Percentiles rank a stretch among this genome's conserved stretches.
These are phyloP conservation scores for Candida namnaoensis DNA, from an alignment of 805 yeast genomes.

Conservation along the genomic window DNA sequence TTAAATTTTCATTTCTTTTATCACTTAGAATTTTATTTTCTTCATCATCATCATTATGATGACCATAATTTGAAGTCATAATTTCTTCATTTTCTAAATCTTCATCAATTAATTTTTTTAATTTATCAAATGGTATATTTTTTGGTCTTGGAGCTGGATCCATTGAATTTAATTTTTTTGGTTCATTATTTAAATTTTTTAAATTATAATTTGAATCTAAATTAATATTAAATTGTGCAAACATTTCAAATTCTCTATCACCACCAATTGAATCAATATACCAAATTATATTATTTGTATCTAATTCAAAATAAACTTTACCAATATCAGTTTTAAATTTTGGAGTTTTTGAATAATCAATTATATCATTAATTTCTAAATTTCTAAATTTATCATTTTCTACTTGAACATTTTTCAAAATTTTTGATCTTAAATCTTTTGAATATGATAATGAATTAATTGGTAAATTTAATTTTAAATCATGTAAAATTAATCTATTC, in stretches of 20 bases:
- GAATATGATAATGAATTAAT: conserved; percentile 31
- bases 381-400: conserved; percentile 8
- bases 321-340: conserved; percentile 70
- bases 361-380: conserved; percentile 18
- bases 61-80: conserved; percentile 21
- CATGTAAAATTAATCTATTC: conserved; percentile 50
- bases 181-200: conserved; percentile 10
- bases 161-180: conserved; percentile 18
- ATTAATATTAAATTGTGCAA: conserved; percentile 33
- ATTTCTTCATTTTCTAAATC: conserved; percentile 17
- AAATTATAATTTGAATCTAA: too few species aligned
- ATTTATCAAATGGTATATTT: conserved; percentile 14
- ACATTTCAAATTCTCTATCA: conserved; percentile 42
- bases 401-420: too few species aligned
- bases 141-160: conserved; percentile 17
- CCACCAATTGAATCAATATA: conserved; percentile 61
- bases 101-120: conserved; percentile 8
- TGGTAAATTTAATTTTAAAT: conserved; percentile 54
- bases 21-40: background rate
- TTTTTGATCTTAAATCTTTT: conserved; percentile 21
- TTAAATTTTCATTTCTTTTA: conserved; percentile 15
- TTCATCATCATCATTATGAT: conserved; percentile 17
- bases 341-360: conserved; percentile 41
- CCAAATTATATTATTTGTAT: conserved; percentile 67
- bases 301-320: conserved; percentile 61